Conservation (phyloP, 305 asterid species). For the Fraxinus platypoda region DNA sequence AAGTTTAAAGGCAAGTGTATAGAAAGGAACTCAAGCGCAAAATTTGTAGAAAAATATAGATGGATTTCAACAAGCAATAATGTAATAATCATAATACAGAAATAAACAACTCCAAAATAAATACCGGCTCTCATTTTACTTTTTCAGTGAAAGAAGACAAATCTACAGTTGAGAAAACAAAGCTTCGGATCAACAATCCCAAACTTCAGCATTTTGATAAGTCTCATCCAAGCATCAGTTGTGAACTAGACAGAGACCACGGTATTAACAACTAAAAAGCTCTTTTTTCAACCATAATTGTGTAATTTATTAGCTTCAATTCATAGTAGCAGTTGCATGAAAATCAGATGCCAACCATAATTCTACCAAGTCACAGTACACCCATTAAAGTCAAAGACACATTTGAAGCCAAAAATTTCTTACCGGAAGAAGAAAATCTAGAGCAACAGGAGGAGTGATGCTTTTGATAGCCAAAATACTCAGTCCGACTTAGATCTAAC, state of each 20-base stretch:
- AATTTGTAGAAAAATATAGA: not conserved
- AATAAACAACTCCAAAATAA: not conserved
- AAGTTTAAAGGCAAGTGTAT: not conserved
- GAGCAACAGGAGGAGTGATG: conserved; percentile 61
- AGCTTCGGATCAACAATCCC: not conserved
- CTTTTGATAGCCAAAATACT: conserved; percentile 39
- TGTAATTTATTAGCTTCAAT: not conserved
- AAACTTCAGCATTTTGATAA: not conserved
- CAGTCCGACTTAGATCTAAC: conserved; percentile 56
- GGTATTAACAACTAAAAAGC: not conserved
- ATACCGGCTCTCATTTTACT: not conserved
- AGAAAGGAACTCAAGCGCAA: not conserved
- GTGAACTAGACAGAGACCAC: not conserved
- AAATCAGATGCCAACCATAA: not conserved
- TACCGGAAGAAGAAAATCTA: conserved; percentile 51
- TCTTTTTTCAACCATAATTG: not conserved
- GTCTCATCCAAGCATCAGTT: not conserved
- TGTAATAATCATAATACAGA: not conserved
- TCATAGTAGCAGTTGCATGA: not conserved
- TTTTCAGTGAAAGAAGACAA: not conserved
- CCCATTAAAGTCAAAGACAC: not conserved
- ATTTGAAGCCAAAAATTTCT: conserved; percentile 21
- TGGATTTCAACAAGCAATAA: not conserved
- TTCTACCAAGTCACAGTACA: not conserved
- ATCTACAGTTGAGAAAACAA: not conserved